phyloP scores from a whole-genome alignment of 163 green algal species.

The Scenedesmus sp. region DNA sequence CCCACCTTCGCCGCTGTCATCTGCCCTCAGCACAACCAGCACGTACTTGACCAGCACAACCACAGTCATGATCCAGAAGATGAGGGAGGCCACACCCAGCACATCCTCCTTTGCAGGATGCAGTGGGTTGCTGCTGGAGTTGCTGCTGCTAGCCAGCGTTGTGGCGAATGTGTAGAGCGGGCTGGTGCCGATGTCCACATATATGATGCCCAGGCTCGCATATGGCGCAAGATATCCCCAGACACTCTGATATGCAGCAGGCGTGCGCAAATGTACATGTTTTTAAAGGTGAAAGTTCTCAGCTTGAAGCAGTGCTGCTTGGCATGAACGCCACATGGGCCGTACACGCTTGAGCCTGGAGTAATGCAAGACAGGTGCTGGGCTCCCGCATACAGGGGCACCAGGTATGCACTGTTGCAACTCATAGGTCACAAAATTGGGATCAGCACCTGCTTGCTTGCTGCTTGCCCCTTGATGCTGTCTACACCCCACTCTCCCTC shows the following conservation, averaged over 20 bases:
- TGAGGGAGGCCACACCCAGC: slow-evolving; percentile 55
- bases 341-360: no score
- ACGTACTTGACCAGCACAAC: slow-evolving; percentile 61
- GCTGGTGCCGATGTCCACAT: slow-evolving; percentile 64
- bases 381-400: not conserved
- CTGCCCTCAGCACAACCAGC: slow-evolving; percentile 58
- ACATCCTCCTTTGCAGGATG: slow-evolving; percentile 47
- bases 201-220: slow-evolving; percentile 35
- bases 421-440: not conserved
- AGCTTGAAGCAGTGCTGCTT: not conserved
- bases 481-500: not conserved
- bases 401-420: not conserved
- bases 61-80: slow-evolving; percentile 65
- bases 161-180: slow-evolving; percentile 61
- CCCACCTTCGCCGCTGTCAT: slow-evolving; percentile 67
- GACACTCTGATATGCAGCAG: not conserved
- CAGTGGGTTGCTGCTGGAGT: not conserved
- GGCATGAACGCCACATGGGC: no score
- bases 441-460: not conserved
- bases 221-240: not conserved
- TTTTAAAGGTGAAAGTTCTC: no score
- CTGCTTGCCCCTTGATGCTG: not conserved
- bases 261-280: not conserved
- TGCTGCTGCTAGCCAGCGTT: slow-evolving; percentile 34
- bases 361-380: no score